Conservation (phyloP, 768 basidiomycete genomes). For the Imleria badia region DNA sequence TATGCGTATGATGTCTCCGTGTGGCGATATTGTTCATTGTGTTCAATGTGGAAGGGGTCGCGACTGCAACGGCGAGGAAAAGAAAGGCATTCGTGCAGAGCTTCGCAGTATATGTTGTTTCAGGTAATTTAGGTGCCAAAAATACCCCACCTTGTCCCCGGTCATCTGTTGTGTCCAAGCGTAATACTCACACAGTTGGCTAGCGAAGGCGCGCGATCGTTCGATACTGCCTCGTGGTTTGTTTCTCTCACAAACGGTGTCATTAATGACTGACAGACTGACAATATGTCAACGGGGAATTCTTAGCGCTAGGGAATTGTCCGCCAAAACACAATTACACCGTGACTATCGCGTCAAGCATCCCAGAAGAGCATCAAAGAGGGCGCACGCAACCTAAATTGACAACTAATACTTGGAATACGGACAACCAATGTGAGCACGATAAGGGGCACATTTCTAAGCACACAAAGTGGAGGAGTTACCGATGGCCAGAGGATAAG, state of each 20-base stretch:
- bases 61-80: background rate
- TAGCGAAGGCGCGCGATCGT: background rate
- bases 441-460: background rate
- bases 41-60: background rate
- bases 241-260: background rate
- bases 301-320: background rate
- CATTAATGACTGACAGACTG: background rate
- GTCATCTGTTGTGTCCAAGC: background rate
- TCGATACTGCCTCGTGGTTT: background rate
- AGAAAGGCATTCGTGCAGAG: background rate
- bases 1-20: background rate
- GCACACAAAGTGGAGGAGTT: too few species aligned
- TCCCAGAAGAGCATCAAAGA: background rate
- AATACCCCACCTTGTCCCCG: background rate
- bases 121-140: background rate
- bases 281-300: background rate
- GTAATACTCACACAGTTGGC: background rate
- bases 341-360: background rate
- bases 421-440: background rate
- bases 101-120: too few species aligned
- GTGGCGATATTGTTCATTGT: background rate
- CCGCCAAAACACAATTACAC: background rate
- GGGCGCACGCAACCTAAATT: too few species aligned
- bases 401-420: background rate
- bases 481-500: too few species aligned